Percentiles rank a stretch among this genome's conserved stretches.
Conservation (phyloP, 2,329 filamentous ascomycete species). For the Colletotrichum sp. region DNA sequence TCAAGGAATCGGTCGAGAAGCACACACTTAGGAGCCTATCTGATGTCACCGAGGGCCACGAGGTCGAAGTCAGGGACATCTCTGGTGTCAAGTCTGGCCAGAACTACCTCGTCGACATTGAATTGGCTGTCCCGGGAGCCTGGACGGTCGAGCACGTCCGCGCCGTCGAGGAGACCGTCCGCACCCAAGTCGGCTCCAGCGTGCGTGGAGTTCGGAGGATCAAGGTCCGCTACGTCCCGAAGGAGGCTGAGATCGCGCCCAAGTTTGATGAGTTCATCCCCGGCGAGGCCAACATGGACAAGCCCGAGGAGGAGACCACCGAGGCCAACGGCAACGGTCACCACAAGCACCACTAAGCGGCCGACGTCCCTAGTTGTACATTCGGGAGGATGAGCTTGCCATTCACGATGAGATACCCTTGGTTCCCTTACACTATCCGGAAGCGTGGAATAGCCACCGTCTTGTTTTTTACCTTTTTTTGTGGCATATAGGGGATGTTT, state of each 20-base stretch:
- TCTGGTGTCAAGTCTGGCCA: constrained; percentile 95
- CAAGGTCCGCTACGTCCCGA: constrained; percentile 81
- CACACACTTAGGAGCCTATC: constrained; percentile 66
- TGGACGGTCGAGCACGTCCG: constrained; percentile 78
- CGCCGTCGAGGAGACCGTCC: constrained; percentile 74
- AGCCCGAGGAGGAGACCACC: constrained; percentile 45
- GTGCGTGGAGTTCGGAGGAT: constrained; percentile 86
- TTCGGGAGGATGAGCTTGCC: constrained; percentile 10
- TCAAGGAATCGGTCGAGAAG: constrained; percentile 73
- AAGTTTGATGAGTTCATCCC: constrained; percentile 81
- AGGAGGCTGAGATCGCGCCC: constrained; percentile 58
- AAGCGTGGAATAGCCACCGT: background rate
- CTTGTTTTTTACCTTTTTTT: background rate
- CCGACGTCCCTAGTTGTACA: background rate
- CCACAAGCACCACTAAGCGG: constrained; percentile 30
- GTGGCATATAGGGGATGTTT: background rate
- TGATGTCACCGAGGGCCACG: constrained; percentile 55
- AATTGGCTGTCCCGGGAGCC: constrained; percentile 76
- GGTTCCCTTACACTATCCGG: constrained; percentile 7
- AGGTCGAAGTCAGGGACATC: constrained; percentile 76
- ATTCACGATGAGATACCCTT: constrained; percentile 21
- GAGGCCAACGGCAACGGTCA: constrained; percentile 34
- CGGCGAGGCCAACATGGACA: constrained; percentile 68
- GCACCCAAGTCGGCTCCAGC: constrained; percentile 74
- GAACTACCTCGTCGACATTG: constrained; percentile 92